Evolutionary conservation across 257 asterid genomes (phyloP).

Genomic region (Henckelia pumila): DNA sequence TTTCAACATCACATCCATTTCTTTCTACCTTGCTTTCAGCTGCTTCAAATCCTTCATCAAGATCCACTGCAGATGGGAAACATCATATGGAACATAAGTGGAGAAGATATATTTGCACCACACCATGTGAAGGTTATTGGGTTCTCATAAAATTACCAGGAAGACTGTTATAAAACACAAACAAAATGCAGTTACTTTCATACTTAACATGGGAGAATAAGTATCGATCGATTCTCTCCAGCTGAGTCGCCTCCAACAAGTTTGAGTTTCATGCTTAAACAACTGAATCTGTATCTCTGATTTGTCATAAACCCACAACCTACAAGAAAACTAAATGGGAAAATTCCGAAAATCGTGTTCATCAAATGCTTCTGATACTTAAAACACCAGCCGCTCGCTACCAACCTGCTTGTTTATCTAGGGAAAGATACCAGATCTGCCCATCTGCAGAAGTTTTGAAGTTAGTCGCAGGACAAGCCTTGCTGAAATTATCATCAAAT

Average conservation of each 20-base stretch:
- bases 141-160: not conserved
- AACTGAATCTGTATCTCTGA: conserved; percentile 82
- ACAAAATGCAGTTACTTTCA: not conserved
- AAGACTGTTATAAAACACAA: not conserved
- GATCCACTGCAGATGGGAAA: not conserved
- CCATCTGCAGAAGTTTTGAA: conserved; percentile 92
- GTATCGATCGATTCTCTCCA: too few relatives aligned
- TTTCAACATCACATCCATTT: conserved; percentile 32
- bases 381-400: not conserved
- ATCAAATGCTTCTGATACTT: not conserved
- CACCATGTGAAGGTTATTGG: not conserved
- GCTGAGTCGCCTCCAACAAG: conserved; percentile 92
- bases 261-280: conserved; percentile 93
- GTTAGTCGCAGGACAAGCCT: conserved; percentile 68
- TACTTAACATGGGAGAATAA: too few relatives aligned
- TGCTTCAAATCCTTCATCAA: conserved; percentile 7
- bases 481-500: conserved; percentile 69
- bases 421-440: conserved; percentile 82
- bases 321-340: conserved; percentile 19
- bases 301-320: conserved; percentile 92
- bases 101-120: not conserved
- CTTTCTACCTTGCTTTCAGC: conserved; percentile 27
- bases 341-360: not conserved
- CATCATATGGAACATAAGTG: not conserved
- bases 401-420: conserved; percentile 74